Evolutionary conservation across 495 filamentous ascomycete genomes (phyloP).

Genomic region (Niebla homalea): DNA sequence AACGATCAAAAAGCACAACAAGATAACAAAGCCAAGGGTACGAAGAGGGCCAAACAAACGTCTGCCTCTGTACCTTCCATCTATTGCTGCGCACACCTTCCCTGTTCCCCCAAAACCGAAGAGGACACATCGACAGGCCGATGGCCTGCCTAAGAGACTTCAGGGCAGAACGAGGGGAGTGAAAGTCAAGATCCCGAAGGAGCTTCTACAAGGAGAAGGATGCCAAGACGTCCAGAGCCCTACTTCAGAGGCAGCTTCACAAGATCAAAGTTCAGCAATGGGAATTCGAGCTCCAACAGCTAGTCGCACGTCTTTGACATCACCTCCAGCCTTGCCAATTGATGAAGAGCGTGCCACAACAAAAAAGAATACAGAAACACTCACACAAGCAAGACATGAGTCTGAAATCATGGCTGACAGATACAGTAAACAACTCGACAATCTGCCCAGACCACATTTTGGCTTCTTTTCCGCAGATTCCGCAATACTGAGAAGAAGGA

Average conservation of each 20-base stretch:
- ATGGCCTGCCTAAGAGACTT: not conserved
- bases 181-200: not conserved
- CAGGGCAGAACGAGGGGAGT: not conserved
- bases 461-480: conserved; percentile 6
- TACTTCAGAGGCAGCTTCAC: not conserved
- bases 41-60: not conserved
- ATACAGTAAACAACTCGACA: conserved; percentile 8
- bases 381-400: not conserved
- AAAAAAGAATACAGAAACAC: not conserved
- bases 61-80: conserved; percentile 5
- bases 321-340: not conserved
- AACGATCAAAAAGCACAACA: not conserved
- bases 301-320: conserved; percentile 5
- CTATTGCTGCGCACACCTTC: conserved; percentile 15
- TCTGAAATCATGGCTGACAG: not conserved
- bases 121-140: too few species aligned
- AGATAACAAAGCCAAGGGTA: too few species aligned
- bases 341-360: not conserved
- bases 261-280: not conserved
- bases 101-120: not conserved
- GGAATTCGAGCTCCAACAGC: not conserved
- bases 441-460: conserved; percentile 1
- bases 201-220: not conserved
- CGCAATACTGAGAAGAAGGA: conserved; percentile 2
- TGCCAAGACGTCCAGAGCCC: not conserved